Percentiles rank a stretch among this genome's conserved stretches.
Conservation (phyloP, 345 rosid species). For the Firmiana major region DNA sequence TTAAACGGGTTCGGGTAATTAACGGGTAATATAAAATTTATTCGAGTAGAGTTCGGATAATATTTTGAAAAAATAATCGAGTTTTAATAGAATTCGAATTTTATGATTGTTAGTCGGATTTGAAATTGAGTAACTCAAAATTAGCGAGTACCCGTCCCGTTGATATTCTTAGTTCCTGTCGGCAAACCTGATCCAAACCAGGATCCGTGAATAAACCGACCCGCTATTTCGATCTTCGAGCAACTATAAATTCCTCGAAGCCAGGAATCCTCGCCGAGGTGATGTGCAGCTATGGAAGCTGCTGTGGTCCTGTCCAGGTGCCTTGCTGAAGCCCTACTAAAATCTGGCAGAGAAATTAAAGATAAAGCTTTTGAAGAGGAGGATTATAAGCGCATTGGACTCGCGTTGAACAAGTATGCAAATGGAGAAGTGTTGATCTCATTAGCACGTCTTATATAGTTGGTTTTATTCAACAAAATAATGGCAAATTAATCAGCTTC, state of each 20-base stretch:
- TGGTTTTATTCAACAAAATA: constrained; percentile 28
- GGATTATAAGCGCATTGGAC: constrained; percentile 31
- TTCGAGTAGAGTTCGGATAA: too few relatives aligned
- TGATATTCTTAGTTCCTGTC: too few relatives aligned
- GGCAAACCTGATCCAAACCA: too few relatives aligned
- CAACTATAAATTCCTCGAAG: too few relatives aligned
- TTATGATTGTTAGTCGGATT: too few relatives aligned
- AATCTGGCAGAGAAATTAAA: neutral
- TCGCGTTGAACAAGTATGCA: constrained; percentile 32
- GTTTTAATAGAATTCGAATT: too few relatives aligned
- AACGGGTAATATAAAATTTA: too few relatives aligned
- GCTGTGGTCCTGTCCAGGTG: constrained; percentile 41
- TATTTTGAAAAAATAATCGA: too few relatives aligned
- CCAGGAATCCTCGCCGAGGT: constrained; percentile 26
- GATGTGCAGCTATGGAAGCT: constrained; percentile 35
- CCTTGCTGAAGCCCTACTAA: constrained; percentile 25
- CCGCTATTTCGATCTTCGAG: neutral
- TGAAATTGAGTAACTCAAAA: too few relatives aligned
- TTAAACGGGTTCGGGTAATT: too few relatives aligned
- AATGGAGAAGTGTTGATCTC: constrained; percentile 41
- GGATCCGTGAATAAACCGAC: neutral
- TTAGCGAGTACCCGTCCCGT: too few relatives aligned
- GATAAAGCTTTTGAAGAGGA: neutral
- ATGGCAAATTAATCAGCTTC: constrained; percentile 19
- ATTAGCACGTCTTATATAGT: constrained; percentile 27